These are phyloP conservation scores for Pythium brachiatum DNA, from an alignment of 352 stramenopile species.

Conservation along the genomic window DNA sequence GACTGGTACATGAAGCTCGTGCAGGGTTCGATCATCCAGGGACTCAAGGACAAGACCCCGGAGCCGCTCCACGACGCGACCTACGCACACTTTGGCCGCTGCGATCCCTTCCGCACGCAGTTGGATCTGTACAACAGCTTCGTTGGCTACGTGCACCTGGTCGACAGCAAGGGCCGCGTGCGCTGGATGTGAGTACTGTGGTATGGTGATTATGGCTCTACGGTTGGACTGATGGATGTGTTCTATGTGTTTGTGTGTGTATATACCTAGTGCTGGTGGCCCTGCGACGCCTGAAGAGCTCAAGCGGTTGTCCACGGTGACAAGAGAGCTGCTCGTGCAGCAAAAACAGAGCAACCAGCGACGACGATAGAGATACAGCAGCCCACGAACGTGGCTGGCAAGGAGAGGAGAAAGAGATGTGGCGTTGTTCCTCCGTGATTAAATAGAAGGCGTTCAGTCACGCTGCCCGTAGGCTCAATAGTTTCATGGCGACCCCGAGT, in stretches of 20 bases:
- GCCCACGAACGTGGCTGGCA: not conserved
- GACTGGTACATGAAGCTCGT: slow-evolving; percentile 90
- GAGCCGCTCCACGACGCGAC: slow-evolving; percentile 45
- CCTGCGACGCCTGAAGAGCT: slow-evolving; percentile 61
- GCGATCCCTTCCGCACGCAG: slow-evolving; percentile 75
- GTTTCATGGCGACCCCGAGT: not conserved
- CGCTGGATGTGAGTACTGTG: slow-evolving; percentile 75
- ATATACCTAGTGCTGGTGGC: slow-evolving; percentile 52
- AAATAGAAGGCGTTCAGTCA: slow-evolving; percentile 17
- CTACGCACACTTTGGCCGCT: slow-evolving; percentile 72
- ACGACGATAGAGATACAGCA: slow-evolving; percentile 29
- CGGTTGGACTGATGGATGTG: not conserved
- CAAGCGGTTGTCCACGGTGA: slow-evolving; percentile 55
- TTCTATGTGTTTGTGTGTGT: slow-evolving; percentile 16
- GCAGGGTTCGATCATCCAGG: slow-evolving; percentile 58
- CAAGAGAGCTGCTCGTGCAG: slow-evolving; percentile 56
- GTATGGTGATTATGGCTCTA: not conserved
- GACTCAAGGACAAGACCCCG: slow-evolving; percentile 53
- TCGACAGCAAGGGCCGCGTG: slow-evolving; percentile 78
- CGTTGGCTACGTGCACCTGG: slow-evolving; percentile 79
- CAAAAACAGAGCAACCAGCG: slow-evolving; percentile 26
- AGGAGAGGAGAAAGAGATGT: not conserved
- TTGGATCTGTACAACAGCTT: slow-evolving; percentile 86
- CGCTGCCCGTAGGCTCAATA: not conserved
- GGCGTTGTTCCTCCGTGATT: not conserved